A percentile compares a stretch with the other conserved stretches of the same genome.
phyloP scores from a whole-genome alignment of 768 basidiomycete species.

The Pisolithus orientalis region DNA sequence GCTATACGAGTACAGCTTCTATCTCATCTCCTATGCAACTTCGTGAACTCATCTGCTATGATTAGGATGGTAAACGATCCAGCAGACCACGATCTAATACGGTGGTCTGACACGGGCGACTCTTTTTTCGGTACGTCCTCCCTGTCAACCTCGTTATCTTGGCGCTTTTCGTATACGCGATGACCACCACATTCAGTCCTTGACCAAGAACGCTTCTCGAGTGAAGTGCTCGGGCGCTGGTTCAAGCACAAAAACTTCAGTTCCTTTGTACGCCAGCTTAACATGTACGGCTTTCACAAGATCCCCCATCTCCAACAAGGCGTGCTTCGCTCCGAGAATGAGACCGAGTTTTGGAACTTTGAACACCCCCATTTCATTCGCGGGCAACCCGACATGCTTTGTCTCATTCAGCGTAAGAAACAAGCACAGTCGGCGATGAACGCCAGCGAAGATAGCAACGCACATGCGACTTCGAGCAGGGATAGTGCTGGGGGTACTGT shows the following conservation, averaged over 20 bases:
- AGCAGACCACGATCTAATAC: conserved; percentile 74
- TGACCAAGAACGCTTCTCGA: conserved; percentile 85
- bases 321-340: conserved; percentile 76
- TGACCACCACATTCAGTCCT: conserved; percentile 50
- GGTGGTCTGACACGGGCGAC: conserved; percentile 88
- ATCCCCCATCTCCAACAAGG: conserved; percentile 96
- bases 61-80: conserved; percentile 88
- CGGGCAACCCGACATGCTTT: conserved; percentile 83
- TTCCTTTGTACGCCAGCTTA: conserved; percentile 89
- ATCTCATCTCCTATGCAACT: conserved; percentile 2
- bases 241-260: conserved; percentile 99
- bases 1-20: conserved; percentile 69
- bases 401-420: conserved; percentile 82
- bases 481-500: conserved; percentile 6
- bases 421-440: conserved; percentile 28
- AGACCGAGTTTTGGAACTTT: conserved; percentile 88
- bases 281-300: conserved; percentile 97
- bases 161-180: neutral
- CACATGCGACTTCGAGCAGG: neutral
- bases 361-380: conserved; percentile 84
- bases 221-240: conserved; percentile 85
- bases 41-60: too few relatives aligned
- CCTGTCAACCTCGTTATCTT: neutral
- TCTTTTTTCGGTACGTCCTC: conserved; percentile 74
- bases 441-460: conserved; percentile 23